Conservation (phyloP, 129 eudicot species). For the Lactuca sativa region DNA sequence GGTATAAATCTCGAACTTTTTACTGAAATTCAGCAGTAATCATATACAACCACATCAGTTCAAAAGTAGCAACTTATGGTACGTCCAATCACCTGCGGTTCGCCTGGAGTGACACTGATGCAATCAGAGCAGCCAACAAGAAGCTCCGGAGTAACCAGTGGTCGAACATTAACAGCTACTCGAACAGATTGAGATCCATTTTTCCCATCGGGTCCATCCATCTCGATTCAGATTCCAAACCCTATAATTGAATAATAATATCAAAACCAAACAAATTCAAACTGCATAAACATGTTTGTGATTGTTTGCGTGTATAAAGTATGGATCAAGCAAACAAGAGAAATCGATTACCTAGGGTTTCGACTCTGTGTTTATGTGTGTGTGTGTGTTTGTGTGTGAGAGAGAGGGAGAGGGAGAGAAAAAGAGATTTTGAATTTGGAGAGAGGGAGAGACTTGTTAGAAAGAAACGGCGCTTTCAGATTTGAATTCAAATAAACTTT, state of each 20-base stretch:
- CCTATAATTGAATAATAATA: conserved; percentile 16
- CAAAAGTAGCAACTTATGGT: conserved; percentile 1
- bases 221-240: conserved; percentile 30
- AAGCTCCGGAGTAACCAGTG: conserved; percentile 84
- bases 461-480: conserved; percentile 30
- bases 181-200: conserved; percentile 63
- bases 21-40: conserved; percentile 1
- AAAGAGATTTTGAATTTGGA: conserved; percentile 23
- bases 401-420: conserved; percentile 18
- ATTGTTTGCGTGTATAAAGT: background rate
- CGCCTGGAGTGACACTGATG: conserved; percentile 60
- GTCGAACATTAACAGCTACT: conserved; percentile 87
- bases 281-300: background rate
- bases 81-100: conserved; percentile 63
- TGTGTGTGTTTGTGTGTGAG: conserved; percentile 16
- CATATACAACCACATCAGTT: background rate
- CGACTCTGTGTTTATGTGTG: conserved; percentile 20
- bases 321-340: background rate
- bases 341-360: conserved; percentile 27
- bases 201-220: conserved; percentile 52
- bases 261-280: background rate
- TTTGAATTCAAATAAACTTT: conserved; percentile 33
- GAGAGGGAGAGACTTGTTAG: conserved; percentile 10
- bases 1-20: background rate
- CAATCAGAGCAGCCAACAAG: conserved; percentile 79